Evolutionary conservation across 2,329 filamentous ascomycete genomes (phyloP).

Genomic region (Colletotrichum lupini): DNA sequence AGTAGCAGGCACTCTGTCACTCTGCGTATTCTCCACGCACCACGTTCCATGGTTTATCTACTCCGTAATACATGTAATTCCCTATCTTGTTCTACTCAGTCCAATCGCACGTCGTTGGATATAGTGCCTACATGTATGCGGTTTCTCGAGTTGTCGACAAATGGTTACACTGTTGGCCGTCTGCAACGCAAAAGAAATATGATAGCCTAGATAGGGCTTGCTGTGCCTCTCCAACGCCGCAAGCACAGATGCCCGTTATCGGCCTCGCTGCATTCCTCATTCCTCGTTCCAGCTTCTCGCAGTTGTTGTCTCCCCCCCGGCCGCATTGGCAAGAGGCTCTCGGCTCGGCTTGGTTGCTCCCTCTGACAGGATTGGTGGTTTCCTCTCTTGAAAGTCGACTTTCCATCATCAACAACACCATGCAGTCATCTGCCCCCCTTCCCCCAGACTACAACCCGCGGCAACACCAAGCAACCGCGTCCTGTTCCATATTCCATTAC

Average conservation of each 20-base stretch:
- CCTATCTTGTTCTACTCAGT: neutral
- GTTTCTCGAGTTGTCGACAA: neutral
- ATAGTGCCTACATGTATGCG: neutral
- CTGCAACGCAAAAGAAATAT: neutral
- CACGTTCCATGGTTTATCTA: neutral
- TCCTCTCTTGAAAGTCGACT: neutral
- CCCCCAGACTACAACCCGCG: neutral
- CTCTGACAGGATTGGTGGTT: neutral
- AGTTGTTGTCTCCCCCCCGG: neutral
- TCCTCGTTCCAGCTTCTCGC: no score
- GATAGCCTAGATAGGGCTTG: constrained; percentile 27
- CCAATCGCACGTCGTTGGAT: constrained; percentile 4
- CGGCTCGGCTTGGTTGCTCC: neutral
- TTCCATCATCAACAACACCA: constrained; percentile 3
- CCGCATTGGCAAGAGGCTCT: neutral
- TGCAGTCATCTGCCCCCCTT: neutral
- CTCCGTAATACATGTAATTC: neutral
- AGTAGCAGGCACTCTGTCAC: neutral
- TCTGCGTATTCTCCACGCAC: neutral
- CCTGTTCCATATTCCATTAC: constrained; percentile 12
- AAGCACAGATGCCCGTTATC: neutral
- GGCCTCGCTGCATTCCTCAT: neutral
- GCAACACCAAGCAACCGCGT: neutral
- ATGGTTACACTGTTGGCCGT: neutral
- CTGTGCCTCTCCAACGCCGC: neutral